Base-by-base conservation (phyloP, 2,329 filamentous ascomycete species). In the Ceratocystis papillata region DNA sequence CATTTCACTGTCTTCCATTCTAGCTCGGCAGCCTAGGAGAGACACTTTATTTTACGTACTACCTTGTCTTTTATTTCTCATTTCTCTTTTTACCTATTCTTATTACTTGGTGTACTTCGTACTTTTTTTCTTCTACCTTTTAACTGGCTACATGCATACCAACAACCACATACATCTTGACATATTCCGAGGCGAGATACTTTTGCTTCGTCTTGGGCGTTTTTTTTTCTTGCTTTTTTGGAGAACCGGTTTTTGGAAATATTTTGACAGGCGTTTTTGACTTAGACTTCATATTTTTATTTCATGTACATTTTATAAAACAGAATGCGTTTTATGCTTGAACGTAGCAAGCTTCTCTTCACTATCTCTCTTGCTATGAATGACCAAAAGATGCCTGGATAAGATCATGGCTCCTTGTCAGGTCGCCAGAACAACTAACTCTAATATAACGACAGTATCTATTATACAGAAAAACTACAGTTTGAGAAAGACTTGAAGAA, bases 141-240 rank as follows among this genome's bases (percentile, higher is more conserved):
- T n/a, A 20, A 33, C 53, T 57, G 8, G 7, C 8, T 33, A 44
- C 33, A 44, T 45, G 22, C 61, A 63, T 57, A 57, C n/a, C 12
- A 57, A 53, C 10, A 57, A 53, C 10, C 15, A 57, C 53, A 53
- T 53, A 53, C 48, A 57, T 57, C 30, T 28, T 57, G 22, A 57
- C 53, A 57, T 57, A 33, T 30, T 28, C 22, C 12, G 22, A 28
- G 53, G 25, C 22, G 15, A 57, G 25, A 57, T 22, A 28, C 25
- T 17, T 5, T 7, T 33, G 53, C 12, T 22, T 7, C 8, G 22
- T 20, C 28, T 20, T 57, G 25, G 25, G 12, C 28, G 15, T 17
- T 57, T 30, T 28, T 7, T 30, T 30, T 57, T n/a, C 50, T 25
- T 25, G 50, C 25, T 55, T 55, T 5, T 55, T 5, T 28, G 53